Percentiles rank a stretch among this genome's conserved stretches.
Evolutionary conservation across 768 basidiomycete species (phyloP).

Genomic region (Candolleomyces eurysporus): DNA sequence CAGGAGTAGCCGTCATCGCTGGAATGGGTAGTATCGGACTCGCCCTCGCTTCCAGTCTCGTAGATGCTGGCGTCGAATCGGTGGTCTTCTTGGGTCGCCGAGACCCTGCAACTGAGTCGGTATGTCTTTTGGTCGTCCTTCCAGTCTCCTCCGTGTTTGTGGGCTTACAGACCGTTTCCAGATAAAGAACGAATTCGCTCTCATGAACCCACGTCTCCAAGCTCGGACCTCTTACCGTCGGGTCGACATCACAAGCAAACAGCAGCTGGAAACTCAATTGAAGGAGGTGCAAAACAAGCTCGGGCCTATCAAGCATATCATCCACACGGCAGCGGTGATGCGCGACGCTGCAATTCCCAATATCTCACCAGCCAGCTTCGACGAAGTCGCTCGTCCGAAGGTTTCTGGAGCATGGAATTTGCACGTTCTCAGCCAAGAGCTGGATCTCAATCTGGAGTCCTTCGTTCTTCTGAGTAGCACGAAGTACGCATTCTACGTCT

Average conservation of each 20-base stretch:
- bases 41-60: constrained; percentile 22
- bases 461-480: constrained; percentile 31
- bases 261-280: constrained; percentile 18
- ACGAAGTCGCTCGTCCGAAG: constrained; percentile 25
- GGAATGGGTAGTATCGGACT: constrained; percentile 31
- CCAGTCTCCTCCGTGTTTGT: neutral
- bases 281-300: constrained; percentile 15
- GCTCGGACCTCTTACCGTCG: constrained; percentile 20
- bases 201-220: constrained; percentile 10
- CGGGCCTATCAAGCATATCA: constrained; percentile 25
- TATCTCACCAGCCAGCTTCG: constrained; percentile 19
- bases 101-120: constrained; percentile 17
- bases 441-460: constrained; percentile 24
- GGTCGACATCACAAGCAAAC: constrained; percentile 23
- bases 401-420: constrained; percentile 31
- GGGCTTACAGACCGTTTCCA: constrained; percentile 1
- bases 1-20: constrained; percentile 27
- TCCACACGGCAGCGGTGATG: constrained; percentile 28
- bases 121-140: constrained; percentile 9
- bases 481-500: constrained; percentile 18
- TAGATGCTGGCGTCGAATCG: constrained; percentile 18
- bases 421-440: constrained; percentile 23
- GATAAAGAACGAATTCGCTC: constrained; percentile 18
- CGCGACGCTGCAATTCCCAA: constrained; percentile 22
- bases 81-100: constrained; percentile 26